Percentiles rank a stretch among this genome's conserved stretches.
These are phyloP conservation scores for Erigeron philadelphicus DNA, from an alignment of 140 eudicot genomes.

Conservation along the genomic window DNA sequence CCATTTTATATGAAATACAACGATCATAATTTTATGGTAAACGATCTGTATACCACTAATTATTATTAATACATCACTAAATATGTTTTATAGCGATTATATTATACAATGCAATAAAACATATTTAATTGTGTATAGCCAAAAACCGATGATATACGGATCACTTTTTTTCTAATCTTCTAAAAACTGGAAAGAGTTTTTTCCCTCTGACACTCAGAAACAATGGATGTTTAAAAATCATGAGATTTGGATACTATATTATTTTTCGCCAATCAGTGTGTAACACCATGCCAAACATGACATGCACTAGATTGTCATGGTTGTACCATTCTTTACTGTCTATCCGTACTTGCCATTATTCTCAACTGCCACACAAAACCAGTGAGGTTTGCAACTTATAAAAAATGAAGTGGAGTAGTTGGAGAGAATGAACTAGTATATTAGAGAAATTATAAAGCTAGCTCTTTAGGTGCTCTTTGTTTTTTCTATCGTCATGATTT, in stretches of 20 bases:
- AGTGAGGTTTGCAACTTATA: constrained; percentile 13
- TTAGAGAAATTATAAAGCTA: not conserved
- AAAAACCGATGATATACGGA: too few relatives aligned
- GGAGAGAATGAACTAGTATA: constrained; percentile 15
- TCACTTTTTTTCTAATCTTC: too few relatives aligned
- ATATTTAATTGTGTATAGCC: too few relatives aligned
- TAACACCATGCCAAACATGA: not conserved
- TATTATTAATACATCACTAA: too few relatives aligned
- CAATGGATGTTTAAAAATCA: too few relatives aligned
- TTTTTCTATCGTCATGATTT: constrained; percentile 2
- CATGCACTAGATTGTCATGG: constrained; percentile 8
- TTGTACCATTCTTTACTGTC: not conserved
- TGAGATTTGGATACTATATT: not conserved
- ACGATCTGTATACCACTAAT: too few relatives aligned
- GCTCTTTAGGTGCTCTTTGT: constrained; percentile 17
- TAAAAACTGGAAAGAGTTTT: too few relatives aligned
- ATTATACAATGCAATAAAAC: too few relatives aligned
- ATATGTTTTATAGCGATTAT: too few relatives aligned
- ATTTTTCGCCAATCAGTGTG: not conserved
- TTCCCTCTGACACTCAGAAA: too few relatives aligned
- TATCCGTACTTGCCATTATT: constrained; percentile 21
- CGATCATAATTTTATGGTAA: too few relatives aligned
- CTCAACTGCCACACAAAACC: constrained; percentile 27
- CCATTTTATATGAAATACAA: too few relatives aligned
- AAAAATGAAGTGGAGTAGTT: constrained; percentile 33